Conservation (phyloP, 2,329 filamentous ascomycete genomes). For the Phaeosphaeriaceae sp. region DNA sequence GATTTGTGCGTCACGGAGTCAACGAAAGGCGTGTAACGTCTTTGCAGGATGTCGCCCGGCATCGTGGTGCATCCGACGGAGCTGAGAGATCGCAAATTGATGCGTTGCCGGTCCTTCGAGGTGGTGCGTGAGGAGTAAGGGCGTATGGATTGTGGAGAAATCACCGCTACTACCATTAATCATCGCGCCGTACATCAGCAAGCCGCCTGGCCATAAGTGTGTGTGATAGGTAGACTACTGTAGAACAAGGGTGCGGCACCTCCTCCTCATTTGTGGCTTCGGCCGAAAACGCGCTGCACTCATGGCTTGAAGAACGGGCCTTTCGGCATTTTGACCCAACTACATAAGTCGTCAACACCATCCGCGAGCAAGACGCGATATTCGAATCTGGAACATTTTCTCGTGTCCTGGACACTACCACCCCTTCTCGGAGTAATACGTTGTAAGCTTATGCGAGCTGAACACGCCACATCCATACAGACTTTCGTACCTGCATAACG, state of each 20-base stretch:
- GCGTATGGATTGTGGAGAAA: neutral
- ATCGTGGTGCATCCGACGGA: neutral
- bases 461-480: neutral
- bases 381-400: neutral
- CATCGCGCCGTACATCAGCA: neutral
- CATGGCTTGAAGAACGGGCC: neutral
- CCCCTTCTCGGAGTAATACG: neutral
- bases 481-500: neutral
- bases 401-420: neutral
- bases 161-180: neutral
- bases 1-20: neutral
- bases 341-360: neutral
- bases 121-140: neutral
- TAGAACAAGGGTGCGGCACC: neutral
- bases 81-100: neutral
- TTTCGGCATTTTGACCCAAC: neutral
- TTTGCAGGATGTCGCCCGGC: neutral
- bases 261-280: neutral
- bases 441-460: neutral
- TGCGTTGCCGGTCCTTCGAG: neutral
- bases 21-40: neutral
- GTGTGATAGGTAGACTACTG: neutral
- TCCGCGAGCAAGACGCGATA: neutral
- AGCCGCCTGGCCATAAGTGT: neutral
- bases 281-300: neutral